Percentiles rank a stretch among this genome's conserved stretches.
These are phyloP conservation scores for Entomortierella chlamydospora DNA, from an alignment of 192 early-diverging fungal genomes.

Conservation along the genomic window DNA sequence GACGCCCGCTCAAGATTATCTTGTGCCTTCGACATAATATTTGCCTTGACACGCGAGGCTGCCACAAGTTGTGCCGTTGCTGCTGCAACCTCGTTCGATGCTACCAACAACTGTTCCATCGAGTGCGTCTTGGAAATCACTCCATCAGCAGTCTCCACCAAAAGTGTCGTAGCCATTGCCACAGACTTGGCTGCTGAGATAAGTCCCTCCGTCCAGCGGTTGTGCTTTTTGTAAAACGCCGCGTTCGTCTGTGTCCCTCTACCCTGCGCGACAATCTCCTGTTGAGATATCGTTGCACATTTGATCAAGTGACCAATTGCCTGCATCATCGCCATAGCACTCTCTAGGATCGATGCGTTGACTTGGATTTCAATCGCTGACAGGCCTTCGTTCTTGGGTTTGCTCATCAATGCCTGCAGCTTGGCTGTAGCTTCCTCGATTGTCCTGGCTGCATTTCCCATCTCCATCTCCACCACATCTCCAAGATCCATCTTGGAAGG, in stretches of 20 bases:
- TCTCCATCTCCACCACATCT: constrained; percentile 92
- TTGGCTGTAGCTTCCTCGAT: constrained; percentile 91
- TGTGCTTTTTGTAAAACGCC: constrained; percentile 99
- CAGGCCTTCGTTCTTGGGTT: constrained; percentile 77
- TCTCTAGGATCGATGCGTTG: constrained; percentile 89
- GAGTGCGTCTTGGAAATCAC: constrained; percentile 90
- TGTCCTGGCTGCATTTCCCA: constrained; percentile 90
- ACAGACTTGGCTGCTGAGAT: constrained; percentile 97
- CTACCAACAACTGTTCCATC: constrained; percentile 96
- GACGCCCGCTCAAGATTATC: constrained; percentile 92
- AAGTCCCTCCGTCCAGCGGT: constrained; percentile 99
- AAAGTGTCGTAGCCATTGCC: constrained; percentile 88
- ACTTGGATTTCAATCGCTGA: constrained; percentile 87
- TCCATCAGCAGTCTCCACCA: constrained; percentile 97
- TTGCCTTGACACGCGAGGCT: constrained; percentile 94
- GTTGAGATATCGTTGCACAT: constrained; percentile 94
- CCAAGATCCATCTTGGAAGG: constrained; percentile 79
- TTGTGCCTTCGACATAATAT: constrained; percentile 92
- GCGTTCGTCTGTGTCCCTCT: constrained; percentile 81
- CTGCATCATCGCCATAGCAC: constrained; percentile 92
- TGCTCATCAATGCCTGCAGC: constrained; percentile 82
- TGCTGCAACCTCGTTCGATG: constrained; percentile 95
- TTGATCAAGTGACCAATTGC: constrained; percentile 95
- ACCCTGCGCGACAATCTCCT: constrained; percentile 97
- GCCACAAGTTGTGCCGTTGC: constrained; percentile 97